phyloP scores from a whole-genome alignment of 179 eudicot genomes.

The Silene noctiflora region DNA sequence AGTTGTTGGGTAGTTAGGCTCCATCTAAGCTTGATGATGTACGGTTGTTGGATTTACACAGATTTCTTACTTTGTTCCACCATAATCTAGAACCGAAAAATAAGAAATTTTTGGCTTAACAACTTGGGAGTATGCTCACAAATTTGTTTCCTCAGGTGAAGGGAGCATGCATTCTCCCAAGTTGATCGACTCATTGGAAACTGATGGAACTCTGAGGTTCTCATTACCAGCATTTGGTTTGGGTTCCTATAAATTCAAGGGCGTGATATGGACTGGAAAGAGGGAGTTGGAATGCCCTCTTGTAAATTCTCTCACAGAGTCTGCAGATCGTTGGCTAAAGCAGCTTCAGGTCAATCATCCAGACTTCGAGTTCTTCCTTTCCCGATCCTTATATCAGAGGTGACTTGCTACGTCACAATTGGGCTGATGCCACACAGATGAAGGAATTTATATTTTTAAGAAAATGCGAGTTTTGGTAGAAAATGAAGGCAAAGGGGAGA shows the following conservation, averaged over 20 bases:
- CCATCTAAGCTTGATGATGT: no score
- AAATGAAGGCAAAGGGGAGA: not conserved
- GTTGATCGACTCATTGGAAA: constrained; percentile 13
- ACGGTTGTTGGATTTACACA: no score
- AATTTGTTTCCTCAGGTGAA: constrained; percentile 6
- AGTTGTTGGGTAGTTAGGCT: no score
- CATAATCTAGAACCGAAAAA: no score
- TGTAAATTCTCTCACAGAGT: constrained; percentile 15
- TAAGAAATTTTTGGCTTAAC: no score
- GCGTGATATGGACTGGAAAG: constrained; percentile 16
- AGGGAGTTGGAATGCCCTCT: constrained; percentile 12
- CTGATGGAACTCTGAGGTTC: constrained; percentile 20
- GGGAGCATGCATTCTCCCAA: constrained; percentile 15
- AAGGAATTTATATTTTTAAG: not conserved
- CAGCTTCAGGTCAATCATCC: constrained; percentile 27
- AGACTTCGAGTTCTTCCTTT: constrained; percentile 27
- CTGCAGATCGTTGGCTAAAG: constrained; percentile 25
- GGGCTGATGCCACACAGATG: constrained; percentile 12
- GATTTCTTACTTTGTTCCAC: no score
- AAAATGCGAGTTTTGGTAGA: not conserved
- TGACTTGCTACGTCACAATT: constrained; percentile 1
- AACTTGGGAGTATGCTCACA: no score
- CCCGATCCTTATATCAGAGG: constrained; percentile 14
- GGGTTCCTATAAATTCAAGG: constrained; percentile 27
- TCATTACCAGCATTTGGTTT: constrained; percentile 27